A percentile compares a stretch with the other conserved stretches of the same genome.
These are phyloP conservation scores for Gomphus sp. DNA, from an alignment of 1,284 basidiomycete species.

Conservation along the genomic window DNA sequence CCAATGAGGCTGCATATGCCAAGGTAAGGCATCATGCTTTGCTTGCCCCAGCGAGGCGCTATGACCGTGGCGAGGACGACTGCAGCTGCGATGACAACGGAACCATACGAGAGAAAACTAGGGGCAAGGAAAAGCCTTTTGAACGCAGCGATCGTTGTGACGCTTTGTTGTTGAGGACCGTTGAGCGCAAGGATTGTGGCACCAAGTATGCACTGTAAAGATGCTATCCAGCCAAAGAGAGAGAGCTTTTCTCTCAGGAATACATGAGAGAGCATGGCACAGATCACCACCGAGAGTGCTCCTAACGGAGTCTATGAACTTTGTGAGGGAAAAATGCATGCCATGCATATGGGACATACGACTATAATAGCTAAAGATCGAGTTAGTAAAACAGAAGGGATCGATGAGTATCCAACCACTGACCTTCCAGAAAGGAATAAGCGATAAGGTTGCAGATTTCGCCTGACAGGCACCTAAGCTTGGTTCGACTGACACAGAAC, in stretches of 20 bases:
- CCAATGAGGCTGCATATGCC: constrained; percentile 58
- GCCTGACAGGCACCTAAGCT: constrained; percentile 14
- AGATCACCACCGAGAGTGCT: constrained; percentile 60
- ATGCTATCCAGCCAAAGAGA: constrained; percentile 52
- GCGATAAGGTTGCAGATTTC: constrained; percentile 28
- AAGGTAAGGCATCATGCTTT: constrained; percentile 59
- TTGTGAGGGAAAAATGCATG: constrained; percentile 10
- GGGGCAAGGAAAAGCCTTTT: constrained; percentile 50
- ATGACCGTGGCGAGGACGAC: constrained; percentile 34
- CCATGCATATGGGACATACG: constrained; percentile 18
- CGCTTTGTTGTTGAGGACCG: constrained; percentile 49
- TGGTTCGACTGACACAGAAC: constrained; percentile 18
- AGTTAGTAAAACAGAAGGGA: neutral
- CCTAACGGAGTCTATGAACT: constrained; percentile 47
- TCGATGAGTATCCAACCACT: neutral
- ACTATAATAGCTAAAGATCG: constrained; percentile 31
- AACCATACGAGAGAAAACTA: constrained; percentile 54
- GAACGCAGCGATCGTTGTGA: constrained; percentile 50
- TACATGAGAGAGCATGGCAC: constrained; percentile 63
- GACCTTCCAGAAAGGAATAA: constrained; percentile 34
- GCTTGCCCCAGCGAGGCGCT: constrained; percentile 50
- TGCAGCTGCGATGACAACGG: constrained; percentile 27
- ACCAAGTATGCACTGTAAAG: constrained; percentile 42
- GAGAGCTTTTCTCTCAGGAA: constrained; percentile 55
- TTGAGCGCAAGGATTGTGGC: constrained; percentile 45